Evolutionary conservation across 2,329 filamentous ascomycete genomes (phyloP).

Genomic region (Canariomyces notabilis): DNA sequence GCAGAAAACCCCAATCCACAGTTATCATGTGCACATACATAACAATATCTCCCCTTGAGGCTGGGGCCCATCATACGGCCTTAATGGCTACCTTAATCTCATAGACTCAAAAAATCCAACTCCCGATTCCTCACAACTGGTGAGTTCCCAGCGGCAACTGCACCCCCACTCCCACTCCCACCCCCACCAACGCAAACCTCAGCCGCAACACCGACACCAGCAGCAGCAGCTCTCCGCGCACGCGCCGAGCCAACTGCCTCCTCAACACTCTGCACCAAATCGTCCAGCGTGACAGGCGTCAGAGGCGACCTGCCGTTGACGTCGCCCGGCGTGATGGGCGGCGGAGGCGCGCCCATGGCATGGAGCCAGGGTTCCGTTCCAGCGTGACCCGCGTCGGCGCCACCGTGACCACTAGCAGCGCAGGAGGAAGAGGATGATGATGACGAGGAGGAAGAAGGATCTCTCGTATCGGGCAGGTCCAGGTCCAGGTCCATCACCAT

Average conservation of each 20-base stretch:
- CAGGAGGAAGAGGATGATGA: no score
- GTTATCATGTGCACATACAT: no score
- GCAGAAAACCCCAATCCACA: no score
- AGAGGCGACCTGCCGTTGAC: slow-evolving; percentile 6
- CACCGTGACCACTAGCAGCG: neutral
- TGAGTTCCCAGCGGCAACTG: neutral
- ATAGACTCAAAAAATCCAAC: slow-evolving; percentile 39
- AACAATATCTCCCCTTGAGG: no score
- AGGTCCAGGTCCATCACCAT: neutral
- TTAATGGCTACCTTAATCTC: slow-evolving; percentile 1
- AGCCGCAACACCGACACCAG: neutral
- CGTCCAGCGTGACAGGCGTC: slow-evolving; percentile 32
- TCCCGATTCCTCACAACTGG: slow-evolving; percentile 31
- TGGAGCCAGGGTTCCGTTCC: no score
- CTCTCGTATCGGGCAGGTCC: neutral
- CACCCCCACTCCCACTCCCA: neutral
- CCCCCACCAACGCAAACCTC: slow-evolving; percentile 3
- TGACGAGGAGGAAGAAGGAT: no score
- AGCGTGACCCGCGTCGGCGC: neutral
- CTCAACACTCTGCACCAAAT: slow-evolving; percentile 29
- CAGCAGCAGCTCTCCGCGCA: slow-evolving; percentile 8
- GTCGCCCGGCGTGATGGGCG: neutral
- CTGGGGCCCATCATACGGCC: no score
- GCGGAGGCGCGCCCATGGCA: neutral
- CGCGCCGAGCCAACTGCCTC: slow-evolving; percentile 24